Evolutionary conservation across 2,329 filamentous ascomycete genomes (phyloP).

Genomic region (Penicillium sp.): DNA sequence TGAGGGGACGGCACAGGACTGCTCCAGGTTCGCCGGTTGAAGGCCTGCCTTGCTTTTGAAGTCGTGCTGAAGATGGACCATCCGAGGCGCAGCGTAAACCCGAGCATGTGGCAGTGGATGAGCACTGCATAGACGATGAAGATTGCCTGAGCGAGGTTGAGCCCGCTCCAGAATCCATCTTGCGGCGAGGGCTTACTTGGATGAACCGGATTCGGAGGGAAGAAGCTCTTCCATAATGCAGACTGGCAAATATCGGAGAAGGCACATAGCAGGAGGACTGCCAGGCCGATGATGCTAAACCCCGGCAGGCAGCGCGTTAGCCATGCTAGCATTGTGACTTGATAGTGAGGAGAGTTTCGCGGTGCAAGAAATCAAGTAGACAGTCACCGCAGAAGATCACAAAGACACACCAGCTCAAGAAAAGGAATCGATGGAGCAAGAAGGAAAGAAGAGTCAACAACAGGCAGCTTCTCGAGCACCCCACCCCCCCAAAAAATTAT

Average conservation of each 20-base stretch:
- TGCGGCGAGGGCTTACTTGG: slow-evolving; percentile 5
- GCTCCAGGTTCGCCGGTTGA: slow-evolving; percentile 22
- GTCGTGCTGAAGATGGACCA: slow-evolving; percentile 51
- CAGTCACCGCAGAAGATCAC: not conserved
- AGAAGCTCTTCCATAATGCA: slow-evolving; percentile 23
- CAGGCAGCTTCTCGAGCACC: not conserved
- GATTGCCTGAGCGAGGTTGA: slow-evolving; percentile 37
- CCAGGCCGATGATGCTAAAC: slow-evolving; percentile 34
- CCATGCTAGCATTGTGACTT: slow-evolving; percentile 33
- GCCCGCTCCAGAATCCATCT: slow-evolving; percentile 19
- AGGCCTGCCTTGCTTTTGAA: slow-evolving; percentile 26
- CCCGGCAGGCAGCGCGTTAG: slow-evolving; percentile 36
- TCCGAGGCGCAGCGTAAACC: slow-evolving; percentile 57
- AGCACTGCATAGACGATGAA: slow-evolving; percentile 69
- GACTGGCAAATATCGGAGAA: slow-evolving; percentile 27
- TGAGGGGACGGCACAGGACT: slow-evolving; percentile 1
- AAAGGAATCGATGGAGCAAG: not conserved
- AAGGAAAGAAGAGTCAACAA: not conserved
- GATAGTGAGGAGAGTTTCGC: not conserved
- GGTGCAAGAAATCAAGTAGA: not conserved
- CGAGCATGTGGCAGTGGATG: slow-evolving; percentile 66
- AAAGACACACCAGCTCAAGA: not conserved
- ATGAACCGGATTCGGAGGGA: slow-evolving; percentile 11
- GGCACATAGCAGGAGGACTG: slow-evolving; percentile 27
- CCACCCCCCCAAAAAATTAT: not conserved